These are phyloP conservation scores for Waltergamsia citrina DNA, from an alignment of 2,329 filamentous ascomycete species.

Conservation along the genomic window DNA sequence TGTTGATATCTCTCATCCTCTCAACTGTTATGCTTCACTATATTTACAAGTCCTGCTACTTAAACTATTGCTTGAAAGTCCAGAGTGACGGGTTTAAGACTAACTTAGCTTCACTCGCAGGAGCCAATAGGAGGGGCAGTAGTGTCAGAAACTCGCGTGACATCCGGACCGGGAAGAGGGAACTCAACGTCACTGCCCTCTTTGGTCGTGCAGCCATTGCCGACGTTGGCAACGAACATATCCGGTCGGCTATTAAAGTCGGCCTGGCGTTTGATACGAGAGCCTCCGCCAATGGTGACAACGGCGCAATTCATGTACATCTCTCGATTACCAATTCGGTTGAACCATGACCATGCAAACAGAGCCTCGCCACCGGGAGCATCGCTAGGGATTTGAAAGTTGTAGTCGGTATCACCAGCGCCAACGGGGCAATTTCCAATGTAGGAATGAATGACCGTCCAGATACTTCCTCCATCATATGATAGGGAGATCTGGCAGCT, in stretches of 20 bases:
- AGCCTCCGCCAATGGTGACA: conserved; percentile 23
- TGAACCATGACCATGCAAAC: conserved; percentile 68
- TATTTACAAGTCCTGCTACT: too few species aligned
- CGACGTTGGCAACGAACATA: conserved; percentile 58
- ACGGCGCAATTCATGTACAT: conserved; percentile 72
- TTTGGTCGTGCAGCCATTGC: conserved; percentile 41
- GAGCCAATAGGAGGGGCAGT: conserved; percentile 18
- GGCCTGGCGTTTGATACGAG: not conserved
- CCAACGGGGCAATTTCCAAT: conserved; percentile 35
- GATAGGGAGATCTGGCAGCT: conserved; percentile 65
- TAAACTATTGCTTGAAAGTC: too few species aligned
- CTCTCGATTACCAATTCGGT: conserved; percentile 63
- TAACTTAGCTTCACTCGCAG: too few species aligned
- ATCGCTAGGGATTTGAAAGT: conserved; percentile 55
- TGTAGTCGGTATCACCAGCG: conserved; percentile 35
- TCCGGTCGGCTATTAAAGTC: conserved; percentile 26
- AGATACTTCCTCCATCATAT: conserved; percentile 57
- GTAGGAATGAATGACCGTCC: conserved; percentile 50
- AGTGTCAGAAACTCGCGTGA: conserved; percentile 17
- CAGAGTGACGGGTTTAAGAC: too few species aligned
- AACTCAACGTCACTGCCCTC: conserved; percentile 46
- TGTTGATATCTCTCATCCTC: too few species aligned
- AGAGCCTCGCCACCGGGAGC: conserved; percentile 33
- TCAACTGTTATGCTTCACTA: too few species aligned
- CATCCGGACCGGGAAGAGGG: conserved; percentile 45